phyloP scores from a whole-genome alignment of 1,284 basidiomycete species.

The Rugosomyces carneus region DNA sequence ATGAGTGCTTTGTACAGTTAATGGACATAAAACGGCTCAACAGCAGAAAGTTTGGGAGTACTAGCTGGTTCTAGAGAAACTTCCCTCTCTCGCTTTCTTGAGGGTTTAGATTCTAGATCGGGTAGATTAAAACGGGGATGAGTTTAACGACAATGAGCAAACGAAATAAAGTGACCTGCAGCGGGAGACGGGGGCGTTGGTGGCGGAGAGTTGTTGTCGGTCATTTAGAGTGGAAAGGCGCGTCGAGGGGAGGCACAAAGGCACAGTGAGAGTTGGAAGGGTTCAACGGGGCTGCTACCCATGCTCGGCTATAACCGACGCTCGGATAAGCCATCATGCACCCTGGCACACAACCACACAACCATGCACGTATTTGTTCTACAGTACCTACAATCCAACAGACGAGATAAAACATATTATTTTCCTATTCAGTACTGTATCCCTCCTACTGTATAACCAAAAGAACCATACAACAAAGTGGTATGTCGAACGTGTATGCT shows the following conservation, averaged over 20 bases:
- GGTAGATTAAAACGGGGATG: conserved; percentile 16
- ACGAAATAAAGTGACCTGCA: conserved; percentile 25
- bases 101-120: conserved; percentile 23
- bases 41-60: conserved; percentile 27
- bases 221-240: conserved; percentile 16
- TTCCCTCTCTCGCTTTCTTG: conserved; percentile 66
- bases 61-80: conserved; percentile 64
- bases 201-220: conserved; percentile 26
- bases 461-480: neutral
- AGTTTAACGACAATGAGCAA: conserved; percentile 5
- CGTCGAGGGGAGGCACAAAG: conserved; percentile 17
- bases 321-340: conserved; percentile 13
- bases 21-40: conserved; percentile 14
- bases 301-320: conserved; percentile 33
- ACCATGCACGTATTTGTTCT: too few species aligned
- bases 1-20: conserved; percentile 10
- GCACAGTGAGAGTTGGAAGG: conserved; percentile 13
- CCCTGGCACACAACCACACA: neutral
- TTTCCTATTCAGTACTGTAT: neutral
- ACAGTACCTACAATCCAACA: too few species aligned
- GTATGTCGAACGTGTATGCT: neutral
- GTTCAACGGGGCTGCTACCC: conserved; percentile 16
- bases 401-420: too few species aligned
- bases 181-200: conserved; percentile 33
- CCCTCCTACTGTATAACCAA: neutral